Evolutionary conservation across 192 early-diverging fungal genomes (phyloP), one percentile per base, ranked within the genome.

Genomic region (Coemansia asiatica): DNA sequence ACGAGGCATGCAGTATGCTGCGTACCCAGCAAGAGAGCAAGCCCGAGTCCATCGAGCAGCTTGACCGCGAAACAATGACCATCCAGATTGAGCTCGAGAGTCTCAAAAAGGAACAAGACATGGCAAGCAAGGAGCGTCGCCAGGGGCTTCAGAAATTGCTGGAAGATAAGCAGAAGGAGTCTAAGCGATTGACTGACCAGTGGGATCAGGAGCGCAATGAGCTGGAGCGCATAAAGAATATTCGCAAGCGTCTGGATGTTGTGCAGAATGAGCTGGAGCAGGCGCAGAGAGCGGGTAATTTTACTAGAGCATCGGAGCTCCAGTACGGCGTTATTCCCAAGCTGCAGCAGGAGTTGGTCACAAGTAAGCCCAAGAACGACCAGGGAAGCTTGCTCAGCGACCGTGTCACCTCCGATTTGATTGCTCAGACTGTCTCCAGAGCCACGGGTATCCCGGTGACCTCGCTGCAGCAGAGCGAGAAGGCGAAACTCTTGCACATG

Each of bases 361-460:
- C 85, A n/a, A 74, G 83, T 26, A 82, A 85, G 60, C 74, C 79
- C 12, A 69, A 69, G 44, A 70, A 82, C 6, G 59, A 60, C 18
- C 61, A 76, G 6, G 85, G 84, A 23, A 84, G 79, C 40, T 67
- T 93, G 46, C 83, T 93, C 21, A 90, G 92, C 71, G 91, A 93
- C 74, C 84, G 90, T 50, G 91, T 93, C 16, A 92, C 90, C 4
- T 79, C 90, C 4, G 88, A 93, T 51, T 87, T 87, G 62, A 93
- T 91, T 72, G 90, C 90, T 0, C 75, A 83, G 26, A 89, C 92
- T 6, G 89, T 93, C 6, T 81, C 89, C 12, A 79, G 86, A 10
- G 86, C 88, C 69, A 93, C 91, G 3, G 91, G 91, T 25, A 92
- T 93, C 60, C 91, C 91, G n/a, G 89, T 93, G 8, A 83, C 85